Base-by-base conservation (phyloP, 2,329 filamentous ascomycete species). In the Neurospora sp. region DNA sequence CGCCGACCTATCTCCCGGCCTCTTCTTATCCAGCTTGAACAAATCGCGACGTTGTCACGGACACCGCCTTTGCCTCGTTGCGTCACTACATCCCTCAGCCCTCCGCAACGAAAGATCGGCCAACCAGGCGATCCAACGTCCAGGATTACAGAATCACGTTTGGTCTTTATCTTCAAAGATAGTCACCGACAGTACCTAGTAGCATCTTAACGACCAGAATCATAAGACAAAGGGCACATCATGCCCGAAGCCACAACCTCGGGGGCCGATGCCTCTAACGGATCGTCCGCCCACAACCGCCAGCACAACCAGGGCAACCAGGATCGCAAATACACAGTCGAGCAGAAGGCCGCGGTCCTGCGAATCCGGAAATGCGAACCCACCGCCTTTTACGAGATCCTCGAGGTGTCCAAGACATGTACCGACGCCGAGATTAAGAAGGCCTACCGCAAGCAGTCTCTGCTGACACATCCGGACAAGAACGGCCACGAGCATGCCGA, bases 401-500 rank as follows among this genome's bases (percentile, higher is more conserved):
- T 99, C 67, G 89, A 91, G 73, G 83, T 90, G 46, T 86, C 86
- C 75, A 82, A 85, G 70, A 87, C 89, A 23, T 90, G 88, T 76
- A 89, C 89, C 67, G 95, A 98, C 75, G 81, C 85, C 72, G 95
- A 98, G 77, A 93, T 99, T 79, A 99, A 98, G 81, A 98, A 98
- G 84, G 95, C 96, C 7, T 99, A 99, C 82, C 89, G 95, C 78
- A 98, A 97, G 82, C 86, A 96, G 79, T 96, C 92, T 78, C 84
- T 99, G 77, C 85, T 98, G 78, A 99, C 96, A 71, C 96, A 99
- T 84, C 96, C 96, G 73, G 96, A 99, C 84, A 99, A 99, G 85
- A 99, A 99, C 85, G 94, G 94, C 68, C 94, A 97, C 79, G 90
- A 95, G 43, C 89, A 96, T 71, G 95, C 96, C 69, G 96, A 97